phyloP scores from a whole-genome alignment of 2,329 filamentous ascomycete species.

The Xylariaceae sp. region DNA sequence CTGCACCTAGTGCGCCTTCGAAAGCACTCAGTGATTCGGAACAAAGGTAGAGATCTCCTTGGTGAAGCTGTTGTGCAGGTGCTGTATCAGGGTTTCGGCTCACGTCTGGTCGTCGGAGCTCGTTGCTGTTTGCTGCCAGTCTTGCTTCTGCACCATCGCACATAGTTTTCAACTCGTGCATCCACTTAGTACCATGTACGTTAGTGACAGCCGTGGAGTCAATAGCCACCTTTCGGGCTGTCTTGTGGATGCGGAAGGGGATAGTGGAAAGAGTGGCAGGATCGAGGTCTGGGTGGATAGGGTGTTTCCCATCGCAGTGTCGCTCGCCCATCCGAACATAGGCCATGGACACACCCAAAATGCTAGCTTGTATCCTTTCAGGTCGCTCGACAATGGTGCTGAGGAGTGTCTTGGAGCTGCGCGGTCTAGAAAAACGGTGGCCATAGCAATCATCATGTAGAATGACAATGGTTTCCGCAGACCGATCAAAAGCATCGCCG shows the following conservation, averaged over 20 bases:
- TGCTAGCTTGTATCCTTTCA: constrained; percentile 80
- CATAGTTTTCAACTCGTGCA: constrained; percentile 85
- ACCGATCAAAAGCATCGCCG: constrained; percentile 37
- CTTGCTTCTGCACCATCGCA: constrained; percentile 77
- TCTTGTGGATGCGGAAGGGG: constrained; percentile 85
- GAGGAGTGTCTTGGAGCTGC: constrained; percentile 68
- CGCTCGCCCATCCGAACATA: constrained; percentile 88
- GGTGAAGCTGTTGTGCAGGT: constrained; percentile 64
- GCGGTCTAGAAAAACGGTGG: constrained; percentile 83
- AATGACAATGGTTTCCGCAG: constrained; percentile 71
- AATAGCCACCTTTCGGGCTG: constrained; percentile 67
- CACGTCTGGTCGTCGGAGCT: constrained; percentile 69
- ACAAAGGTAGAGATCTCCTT: constrained; percentile 89
- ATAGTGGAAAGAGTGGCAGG: constrained; percentile 54
- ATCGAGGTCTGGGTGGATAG: constrained; percentile 63
- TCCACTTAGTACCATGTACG: constrained; percentile 89
- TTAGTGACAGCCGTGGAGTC: constrained; percentile 77
- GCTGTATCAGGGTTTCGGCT: constrained; percentile 46
- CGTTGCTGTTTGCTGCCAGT: constrained; percentile 73
- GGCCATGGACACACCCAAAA: constrained; percentile 78
- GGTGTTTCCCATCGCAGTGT: constrained; percentile 67
- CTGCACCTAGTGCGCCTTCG: constrained; percentile 86
- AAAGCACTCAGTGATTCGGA: constrained; percentile 82
- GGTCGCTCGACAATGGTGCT: constrained; percentile 88
- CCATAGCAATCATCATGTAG: constrained; percentile 94